Conservation (phyloP, 805 yeast genomes). For the Kazachstania bromeliacearum region DNA sequence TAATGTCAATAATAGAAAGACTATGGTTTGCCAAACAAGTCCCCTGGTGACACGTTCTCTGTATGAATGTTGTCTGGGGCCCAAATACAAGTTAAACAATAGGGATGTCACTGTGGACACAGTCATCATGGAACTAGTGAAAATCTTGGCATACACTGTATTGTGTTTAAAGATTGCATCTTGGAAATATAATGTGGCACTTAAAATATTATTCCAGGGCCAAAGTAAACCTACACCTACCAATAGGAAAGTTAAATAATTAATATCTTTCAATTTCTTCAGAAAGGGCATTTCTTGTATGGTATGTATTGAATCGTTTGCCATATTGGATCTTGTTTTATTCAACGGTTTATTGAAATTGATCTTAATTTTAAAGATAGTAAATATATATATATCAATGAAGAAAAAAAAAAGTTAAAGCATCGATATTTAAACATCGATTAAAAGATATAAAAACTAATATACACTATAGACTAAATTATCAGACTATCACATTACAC, state of each 20-base stretch:
- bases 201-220: conserved; percentile 94
- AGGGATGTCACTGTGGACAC: conserved; percentile 66
- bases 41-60: conserved; percentile 52
- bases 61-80: conserved; percentile 55
- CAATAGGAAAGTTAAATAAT: conserved; percentile 50
- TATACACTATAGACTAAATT: no score
- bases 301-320: not conserved
- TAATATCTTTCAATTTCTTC: conserved; percentile 14
- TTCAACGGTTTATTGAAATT: no score
- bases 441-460: no score
- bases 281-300: conserved; percentile 8
- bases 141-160: conserved; percentile 44
- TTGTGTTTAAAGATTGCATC: conserved; percentile 43
- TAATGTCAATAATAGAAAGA: conserved; percentile 48
- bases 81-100: conserved; percentile 46
- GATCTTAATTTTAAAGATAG: no score
- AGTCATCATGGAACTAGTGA: conserved; percentile 82
- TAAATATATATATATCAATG: no score
- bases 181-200: conserved; percentile 76
- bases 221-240: conserved; percentile 77
- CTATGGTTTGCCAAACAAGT: conserved; percentile 42
- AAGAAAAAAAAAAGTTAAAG: no score
- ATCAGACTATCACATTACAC: conserved; percentile 8
- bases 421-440: no score
- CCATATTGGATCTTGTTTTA: no score